These are phyloP conservation scores for Acanthamoeba royreba DNA, from an alignment of 208 protist genomes.

Conservation along the genomic window DNA sequence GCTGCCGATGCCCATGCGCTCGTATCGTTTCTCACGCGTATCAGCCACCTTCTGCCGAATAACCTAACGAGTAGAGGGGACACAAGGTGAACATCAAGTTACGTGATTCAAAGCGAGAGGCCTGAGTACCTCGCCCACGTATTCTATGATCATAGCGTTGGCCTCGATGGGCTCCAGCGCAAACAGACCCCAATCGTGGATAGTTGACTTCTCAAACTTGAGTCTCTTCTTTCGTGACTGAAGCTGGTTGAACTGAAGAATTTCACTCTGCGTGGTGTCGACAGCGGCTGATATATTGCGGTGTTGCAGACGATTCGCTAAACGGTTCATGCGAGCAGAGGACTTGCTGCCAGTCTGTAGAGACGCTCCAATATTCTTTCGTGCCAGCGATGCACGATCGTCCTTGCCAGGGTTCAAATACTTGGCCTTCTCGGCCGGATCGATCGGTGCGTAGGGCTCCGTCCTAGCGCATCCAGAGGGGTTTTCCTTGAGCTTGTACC, in stretches of 20 bases:
- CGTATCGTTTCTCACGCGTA: slow-evolving; percentile 73
- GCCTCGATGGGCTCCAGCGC: slow-evolving; percentile 73
- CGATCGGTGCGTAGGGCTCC: not conserved
- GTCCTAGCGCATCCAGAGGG: not conserved
- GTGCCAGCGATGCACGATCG: not conserved
- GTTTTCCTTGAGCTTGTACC: not conserved
- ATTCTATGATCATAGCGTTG: slow-evolving; percentile 82
- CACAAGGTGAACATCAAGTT: not conserved
- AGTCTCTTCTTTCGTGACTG: slow-evolving; percentile 69
- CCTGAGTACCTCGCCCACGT: slow-evolving; percentile 71
- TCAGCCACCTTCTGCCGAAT: slow-evolving; percentile 78
- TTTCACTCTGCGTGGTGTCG: slow-evolving; percentile 25
- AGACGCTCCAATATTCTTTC: not conserved
- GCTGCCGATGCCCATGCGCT: slow-evolving; percentile 73
- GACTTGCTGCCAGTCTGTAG: not conserved
- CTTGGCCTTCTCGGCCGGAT: slow-evolving; percentile 19
- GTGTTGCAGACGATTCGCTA: not conserved
- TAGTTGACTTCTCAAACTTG: slow-evolving; percentile 75
- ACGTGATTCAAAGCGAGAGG: not conserved
- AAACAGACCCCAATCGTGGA: slow-evolving; percentile 83
- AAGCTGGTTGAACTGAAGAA: slow-evolving; percentile 56
- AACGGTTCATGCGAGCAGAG: not conserved
- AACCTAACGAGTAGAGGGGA: not conserved
- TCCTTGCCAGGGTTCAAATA: not conserved
- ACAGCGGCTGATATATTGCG: not conserved